Conservation (phyloP, 2,329 filamentous ascomycete genomes). For the Capronia epimyces region DNA sequence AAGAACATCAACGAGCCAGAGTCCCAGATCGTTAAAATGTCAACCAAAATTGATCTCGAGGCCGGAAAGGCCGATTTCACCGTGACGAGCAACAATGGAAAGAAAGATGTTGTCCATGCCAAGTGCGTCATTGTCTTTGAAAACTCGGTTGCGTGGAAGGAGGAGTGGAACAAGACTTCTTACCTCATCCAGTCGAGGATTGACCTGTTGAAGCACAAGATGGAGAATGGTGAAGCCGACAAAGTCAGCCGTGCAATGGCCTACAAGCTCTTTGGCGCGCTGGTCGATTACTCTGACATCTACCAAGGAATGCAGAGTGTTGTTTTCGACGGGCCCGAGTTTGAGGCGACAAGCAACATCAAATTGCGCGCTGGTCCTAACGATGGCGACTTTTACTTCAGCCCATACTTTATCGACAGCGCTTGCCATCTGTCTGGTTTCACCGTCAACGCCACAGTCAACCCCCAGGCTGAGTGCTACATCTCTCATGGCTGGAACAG, state of each 20-base stretch:
- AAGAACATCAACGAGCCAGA: conserved; percentile 30
- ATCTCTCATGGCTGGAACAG: conserved; percentile 59
- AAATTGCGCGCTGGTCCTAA: conserved; percentile 30
- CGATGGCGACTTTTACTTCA: conserved; percentile 34
- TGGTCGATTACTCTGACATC: conserved; percentile 35
- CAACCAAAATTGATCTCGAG: conserved; percentile 27
- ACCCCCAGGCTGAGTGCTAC: conserved; percentile 56
- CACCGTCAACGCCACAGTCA: conserved; percentile 42
- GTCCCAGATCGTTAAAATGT: conserved; percentile 24
- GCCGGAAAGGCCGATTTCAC: conserved; percentile 28
- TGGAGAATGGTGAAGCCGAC: conserved; percentile 31
- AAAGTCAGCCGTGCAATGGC: conserved; percentile 33
- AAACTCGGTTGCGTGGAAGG: conserved; percentile 29
- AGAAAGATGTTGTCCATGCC: conserved; percentile 30
- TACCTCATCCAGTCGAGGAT: conserved; percentile 35
- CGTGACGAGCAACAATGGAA: conserved; percentile 27
- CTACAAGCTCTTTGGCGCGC: conserved; percentile 35
- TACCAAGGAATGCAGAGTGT: conserved; percentile 38
- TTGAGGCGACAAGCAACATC: conserved; percentile 36
- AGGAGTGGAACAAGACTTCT: conserved; percentile 31
- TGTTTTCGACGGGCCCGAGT: conserved; percentile 34
- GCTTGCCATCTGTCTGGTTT: conserved; percentile 36
- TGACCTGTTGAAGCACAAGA: conserved; percentile 31
- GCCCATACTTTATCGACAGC: conserved; percentile 38
- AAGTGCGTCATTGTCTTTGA: conserved; percentile 33